Conservation (phyloP, 2,329 filamentous ascomycete genomes). For the Apiospora saccharicola region DNA sequence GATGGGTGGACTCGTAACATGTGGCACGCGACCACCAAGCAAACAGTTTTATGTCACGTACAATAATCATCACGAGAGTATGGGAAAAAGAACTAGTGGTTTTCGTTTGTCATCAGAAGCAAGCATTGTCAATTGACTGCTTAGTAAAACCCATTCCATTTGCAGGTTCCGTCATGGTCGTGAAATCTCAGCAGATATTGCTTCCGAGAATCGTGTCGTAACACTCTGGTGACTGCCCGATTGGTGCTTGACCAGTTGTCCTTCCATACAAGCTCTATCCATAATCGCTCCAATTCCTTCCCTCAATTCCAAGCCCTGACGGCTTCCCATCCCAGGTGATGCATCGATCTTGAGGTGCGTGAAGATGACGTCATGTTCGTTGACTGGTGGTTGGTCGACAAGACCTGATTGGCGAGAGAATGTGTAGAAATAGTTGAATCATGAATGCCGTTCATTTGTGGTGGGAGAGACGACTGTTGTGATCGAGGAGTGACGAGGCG, state of each 20-base stretch:
- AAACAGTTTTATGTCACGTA: background rate
- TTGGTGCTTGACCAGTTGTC: slow-evolving; percentile 26
- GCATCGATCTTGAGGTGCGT: background rate
- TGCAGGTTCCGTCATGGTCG: slow-evolving; percentile 24
- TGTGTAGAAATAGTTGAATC: slow-evolving; percentile 5
- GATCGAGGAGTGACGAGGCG: slow-evolving; percentile 46
- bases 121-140: slow-evolving; percentile 30
- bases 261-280: slow-evolving; percentile 24
- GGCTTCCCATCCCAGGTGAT: background rate
- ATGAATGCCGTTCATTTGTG: slow-evolving; percentile 26
- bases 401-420: background rate
- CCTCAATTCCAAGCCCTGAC: background rate
- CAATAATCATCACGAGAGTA: background rate
- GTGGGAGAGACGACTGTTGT: slow-evolving; percentile 38
- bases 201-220: slow-evolving; percentile 24
- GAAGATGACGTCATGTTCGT: slow-evolving; percentile 9
- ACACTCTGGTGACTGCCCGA: slow-evolving; percentile 27
- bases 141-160: slow-evolving; percentile 25
- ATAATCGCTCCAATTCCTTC: background rate
- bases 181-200: slow-evolving; percentile 28
- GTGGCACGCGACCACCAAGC: background rate
- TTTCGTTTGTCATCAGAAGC: slow-evolving; percentile 25
- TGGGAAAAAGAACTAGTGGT: background rate
- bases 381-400: slow-evolving; percentile 15
- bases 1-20: background rate